Conservation (phyloP, 495 filamentous ascomycete species). For the Bacidia gigantensis region DNA sequence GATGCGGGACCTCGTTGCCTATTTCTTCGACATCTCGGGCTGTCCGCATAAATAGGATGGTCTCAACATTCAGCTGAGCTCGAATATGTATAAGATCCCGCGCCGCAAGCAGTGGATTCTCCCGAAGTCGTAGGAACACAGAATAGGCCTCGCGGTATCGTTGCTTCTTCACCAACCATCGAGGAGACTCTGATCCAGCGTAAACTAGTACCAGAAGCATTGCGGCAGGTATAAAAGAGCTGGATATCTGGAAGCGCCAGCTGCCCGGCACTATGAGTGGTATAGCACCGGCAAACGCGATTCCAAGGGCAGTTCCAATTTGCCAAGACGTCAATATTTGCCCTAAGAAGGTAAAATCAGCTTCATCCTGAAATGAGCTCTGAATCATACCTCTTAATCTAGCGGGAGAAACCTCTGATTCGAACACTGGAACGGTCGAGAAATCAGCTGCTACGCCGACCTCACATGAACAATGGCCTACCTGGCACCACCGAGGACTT, state of each 20-base stretch:
- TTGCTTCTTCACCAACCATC: slow-evolving; percentile 13
- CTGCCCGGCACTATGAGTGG: slow-evolving; percentile 1
- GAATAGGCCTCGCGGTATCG: slow-evolving; percentile 10
- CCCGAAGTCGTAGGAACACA: slow-evolving; percentile 9
- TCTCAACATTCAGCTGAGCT: slow-evolving; percentile 21
- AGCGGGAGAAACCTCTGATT: slow-evolving; percentile 11
- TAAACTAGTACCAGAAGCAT: slow-evolving; percentile 11
- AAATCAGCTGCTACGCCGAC: slow-evolving; percentile 17
- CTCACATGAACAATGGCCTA: no score
- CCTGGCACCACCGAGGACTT: slow-evolving; percentile 10
- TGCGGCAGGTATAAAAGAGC: slow-evolving; percentile 12
- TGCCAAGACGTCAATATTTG: slow-evolving; percentile 8
- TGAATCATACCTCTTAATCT: slow-evolving; percentile 12
- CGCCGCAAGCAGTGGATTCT: slow-evolving; percentile 4
- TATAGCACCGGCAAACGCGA: slow-evolving; percentile 8
- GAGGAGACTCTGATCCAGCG: slow-evolving; percentile 12
- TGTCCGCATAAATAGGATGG: slow-evolving; percentile 9
- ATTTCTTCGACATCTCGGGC: neutral
- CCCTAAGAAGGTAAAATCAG: slow-evolving; percentile 1
- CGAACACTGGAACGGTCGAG: slow-evolving; percentile 1
- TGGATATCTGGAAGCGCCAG: slow-evolving; percentile 10
- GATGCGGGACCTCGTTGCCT: slow-evolving; percentile 3
- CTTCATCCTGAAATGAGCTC: no score
- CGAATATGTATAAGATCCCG: slow-evolving; percentile 9
- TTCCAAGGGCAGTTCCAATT: slow-evolving; percentile 10